These are phyloP conservation scores for Trypanosoma platydactyli DNA, from an alignment of 208 protist genomes.

Conservation along the genomic window DNA sequence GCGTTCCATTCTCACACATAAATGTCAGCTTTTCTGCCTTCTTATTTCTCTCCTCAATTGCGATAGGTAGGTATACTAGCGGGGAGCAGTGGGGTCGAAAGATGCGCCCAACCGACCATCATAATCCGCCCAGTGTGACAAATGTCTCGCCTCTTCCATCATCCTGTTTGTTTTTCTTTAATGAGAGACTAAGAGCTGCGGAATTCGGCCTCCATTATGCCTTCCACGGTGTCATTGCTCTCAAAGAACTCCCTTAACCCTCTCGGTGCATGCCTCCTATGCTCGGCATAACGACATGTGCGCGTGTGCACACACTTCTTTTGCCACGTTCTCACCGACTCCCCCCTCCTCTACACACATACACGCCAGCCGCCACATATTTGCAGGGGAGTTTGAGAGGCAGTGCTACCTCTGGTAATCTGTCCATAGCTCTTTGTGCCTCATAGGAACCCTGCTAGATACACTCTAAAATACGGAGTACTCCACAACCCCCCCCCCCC, in stretches of 20 bases:
- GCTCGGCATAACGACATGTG: no score
- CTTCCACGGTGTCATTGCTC: conserved; percentile 52
- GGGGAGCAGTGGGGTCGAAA: no score
- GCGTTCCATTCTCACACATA: no score
- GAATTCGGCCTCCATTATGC: conserved; percentile 15
- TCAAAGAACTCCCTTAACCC: conserved; percentile 28
- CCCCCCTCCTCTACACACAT: no score
- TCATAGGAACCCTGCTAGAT: conserved; percentile 60
- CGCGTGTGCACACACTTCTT: neutral
- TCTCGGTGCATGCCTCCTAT: no score
- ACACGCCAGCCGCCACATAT: neutral
- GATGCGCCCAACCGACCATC: no score
- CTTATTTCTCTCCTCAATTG: no score
- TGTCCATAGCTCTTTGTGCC: conserved; percentile 23
- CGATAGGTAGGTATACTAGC: no score
- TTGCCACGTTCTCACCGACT: no score
- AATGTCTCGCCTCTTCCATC: neutral
- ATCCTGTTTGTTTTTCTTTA: neutral
- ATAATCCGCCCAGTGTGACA: no score
- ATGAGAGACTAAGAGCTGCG: conserved; percentile 53
- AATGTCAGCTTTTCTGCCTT: no score
- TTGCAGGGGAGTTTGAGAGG: conserved; percentile 11
- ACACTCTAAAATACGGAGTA: neutral
- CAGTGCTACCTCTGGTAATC: neutral
- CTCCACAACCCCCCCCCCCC: neutral